Percentiles rank a stretch among this genome's conserved stretches.
phyloP scores from a whole-genome alignment of 441 rosid species.

The Arabidopsis lyrata region DNA sequence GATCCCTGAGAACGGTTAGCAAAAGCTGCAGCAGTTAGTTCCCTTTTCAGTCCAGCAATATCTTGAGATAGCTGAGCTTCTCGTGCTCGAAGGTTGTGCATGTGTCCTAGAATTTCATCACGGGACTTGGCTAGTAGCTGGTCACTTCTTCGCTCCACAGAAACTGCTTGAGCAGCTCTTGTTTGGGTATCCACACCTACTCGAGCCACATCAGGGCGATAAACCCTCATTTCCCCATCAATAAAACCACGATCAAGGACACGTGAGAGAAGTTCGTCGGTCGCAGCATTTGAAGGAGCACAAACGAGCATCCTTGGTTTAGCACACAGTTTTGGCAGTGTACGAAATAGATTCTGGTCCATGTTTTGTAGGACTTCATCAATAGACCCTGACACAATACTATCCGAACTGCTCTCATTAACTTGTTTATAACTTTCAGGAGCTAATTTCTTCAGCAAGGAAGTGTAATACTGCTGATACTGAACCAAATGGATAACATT shows the following conservation, averaged over 20 bases:
- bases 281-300: conserved; percentile 99
- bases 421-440: conserved; percentile 96
- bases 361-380: conserved; percentile 99
- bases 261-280: conserved; percentile 97
- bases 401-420: conserved; percentile 75
- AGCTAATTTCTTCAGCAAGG: conserved; percentile 94
- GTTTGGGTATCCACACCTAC: conserved; percentile 99
- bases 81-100: conserved; percentile 79
- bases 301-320: conserved; percentile 99
- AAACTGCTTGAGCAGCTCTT: conserved; percentile 98
- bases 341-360: conserved; percentile 94
- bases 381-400: conserved; percentile 76
- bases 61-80: conserved; percentile 84
- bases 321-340: conserved; percentile 94
- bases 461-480: conserved; percentile 96
- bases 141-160: conserved; percentile 98
- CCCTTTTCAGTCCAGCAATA: conserved; percentile 79
- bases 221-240: conserved; percentile 99
- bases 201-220: conserved; percentile 97
- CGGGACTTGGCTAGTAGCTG: conserved; percentile 81
- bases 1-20: conserved; percentile 92
- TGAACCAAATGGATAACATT: conserved; percentile 99
- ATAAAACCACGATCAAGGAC: conserved; percentile 98
- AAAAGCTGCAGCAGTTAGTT: conserved; percentile 78
- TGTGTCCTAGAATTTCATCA: conserved; percentile 88